Percentiles rank a stretch among this genome's conserved stretches.
Evolutionary conservation across 1,139 yeast genomes (phyloP).

Genomic region (Hemisphaericaspora xylofermentans): DNA sequence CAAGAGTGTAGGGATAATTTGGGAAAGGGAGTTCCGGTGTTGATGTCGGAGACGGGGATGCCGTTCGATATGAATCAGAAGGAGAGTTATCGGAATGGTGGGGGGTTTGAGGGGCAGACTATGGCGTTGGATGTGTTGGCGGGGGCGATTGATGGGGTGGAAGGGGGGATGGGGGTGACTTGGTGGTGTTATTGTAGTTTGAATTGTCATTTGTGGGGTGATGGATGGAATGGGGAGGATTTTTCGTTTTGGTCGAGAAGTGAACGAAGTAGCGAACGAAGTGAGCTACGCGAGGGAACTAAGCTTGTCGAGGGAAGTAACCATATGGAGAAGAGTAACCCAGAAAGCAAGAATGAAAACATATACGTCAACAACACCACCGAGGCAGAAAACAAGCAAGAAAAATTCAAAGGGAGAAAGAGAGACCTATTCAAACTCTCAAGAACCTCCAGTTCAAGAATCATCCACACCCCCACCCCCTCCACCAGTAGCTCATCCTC

Average conservation of each 20-base stretch:
- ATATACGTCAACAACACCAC: too few relatives aligned
- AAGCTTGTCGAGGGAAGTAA: too few relatives aligned
- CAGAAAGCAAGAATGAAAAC: too few relatives aligned
- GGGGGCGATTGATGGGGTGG: too few relatives aligned
- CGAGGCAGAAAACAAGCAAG: too few relatives aligned
- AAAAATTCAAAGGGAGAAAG: too few relatives aligned
- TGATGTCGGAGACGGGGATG: slow-evolving; percentile 95
- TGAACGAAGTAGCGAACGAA: slow-evolving; percentile 34
- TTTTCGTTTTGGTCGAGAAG: slow-evolving; percentile 82
- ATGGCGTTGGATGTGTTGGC: slow-evolving; percentile 87
- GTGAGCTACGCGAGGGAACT: too few relatives aligned
- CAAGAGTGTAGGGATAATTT: slow-evolving; percentile 58
- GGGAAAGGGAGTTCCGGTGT: slow-evolving; percentile 63
- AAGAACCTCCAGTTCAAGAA: too few relatives aligned
- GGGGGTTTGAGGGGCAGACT: slow-evolving; percentile 70
- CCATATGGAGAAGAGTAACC: too few relatives aligned
- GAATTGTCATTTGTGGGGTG: slow-evolving; percentile 83
- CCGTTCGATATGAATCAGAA: slow-evolving; percentile 92
- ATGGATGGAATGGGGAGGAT: slow-evolving; percentile 90
- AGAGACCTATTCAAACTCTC: too few relatives aligned
- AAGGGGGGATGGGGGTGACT: slow-evolving; percentile 71
- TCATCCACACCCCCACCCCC: too few relatives aligned
- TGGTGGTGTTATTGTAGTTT: slow-evolving; percentile 80
- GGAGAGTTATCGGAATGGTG: slow-evolving; percentile 60
- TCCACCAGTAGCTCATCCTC: too few relatives aligned